Base-by-base conservation (phyloP, 371 early-diverging fungal genomes). In the Phascolomyces articulosus region DNA sequence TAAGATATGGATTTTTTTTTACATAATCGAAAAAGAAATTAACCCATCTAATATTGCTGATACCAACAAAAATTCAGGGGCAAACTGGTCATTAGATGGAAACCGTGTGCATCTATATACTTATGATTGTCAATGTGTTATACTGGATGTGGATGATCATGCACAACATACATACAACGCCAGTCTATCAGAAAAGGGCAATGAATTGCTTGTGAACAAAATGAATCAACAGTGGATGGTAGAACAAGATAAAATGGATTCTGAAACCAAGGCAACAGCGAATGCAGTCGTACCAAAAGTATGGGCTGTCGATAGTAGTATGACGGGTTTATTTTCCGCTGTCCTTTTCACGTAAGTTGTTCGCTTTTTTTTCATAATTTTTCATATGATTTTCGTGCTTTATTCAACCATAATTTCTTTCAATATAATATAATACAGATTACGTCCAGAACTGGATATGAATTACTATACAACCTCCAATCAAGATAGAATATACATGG, bases 191-290 rank as follows among this genome's bases (percentile, higher is more conserved):
- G 23, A 15, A n/a, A 21, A n/a, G 26, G 24, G 57, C 40, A 67
- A 55, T 48, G 18, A 55, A 23, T 41, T 47, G 16, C 34, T 67
- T 13, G 26, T 56, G 34, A 57, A 27, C 21, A 62, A 62, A 41
- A 49, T 51, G 6, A 62, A 34, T 16, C 67, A 67, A 24, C 67
- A 67, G 29, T 56, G 62, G 58, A 26, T 34, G 15, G 49, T 62
- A 21, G 62, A 62, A 31, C 44, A 57, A 31, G 41, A 41, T 15
- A 58, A 54, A 11, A 44, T 57, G 38, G 67, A 67, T 41, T 26
- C 41, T n/a, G 67, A 62, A 38, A 40, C 56, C 9, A 8, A 47
- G 23, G 26, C 21, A 3, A 28, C 40, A 11, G 21, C 29, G 2
- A 40, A 28, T n/a, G 54, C 57, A n/a, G 40, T 57, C 3, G 18